Evolutionary conservation across 768 basidiomycete genomes (phyloP).

Genomic region (Tephrocybe sp.): DNA sequence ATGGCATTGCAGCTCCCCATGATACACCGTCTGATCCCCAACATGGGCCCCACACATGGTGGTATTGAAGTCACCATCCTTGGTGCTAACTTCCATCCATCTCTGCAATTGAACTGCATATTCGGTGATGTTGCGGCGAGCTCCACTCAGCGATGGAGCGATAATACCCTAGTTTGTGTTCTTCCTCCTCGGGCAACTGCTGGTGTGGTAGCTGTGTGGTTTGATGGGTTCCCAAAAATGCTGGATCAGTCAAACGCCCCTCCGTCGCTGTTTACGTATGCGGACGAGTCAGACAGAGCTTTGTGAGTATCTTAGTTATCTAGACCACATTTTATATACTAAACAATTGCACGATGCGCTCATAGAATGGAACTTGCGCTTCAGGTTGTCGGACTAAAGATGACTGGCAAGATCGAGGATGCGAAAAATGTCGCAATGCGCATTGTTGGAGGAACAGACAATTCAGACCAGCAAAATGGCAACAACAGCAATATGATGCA

Average conservation of each 20-base stretch:
- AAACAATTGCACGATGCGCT: constrained; percentile 17
- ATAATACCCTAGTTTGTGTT: constrained; percentile 89
- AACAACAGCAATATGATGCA: constrained; percentile 52
- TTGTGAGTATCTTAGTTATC: constrained; percentile 53
- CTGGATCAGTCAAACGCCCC: constrained; percentile 49
- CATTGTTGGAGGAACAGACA: constrained; percentile 79
- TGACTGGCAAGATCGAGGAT: constrained; percentile 94
- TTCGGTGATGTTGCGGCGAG: constrained; percentile 85
- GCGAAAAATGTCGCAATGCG: constrained; percentile 92
- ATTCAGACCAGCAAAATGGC: constrained; percentile 36
- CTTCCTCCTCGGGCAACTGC: constrained; percentile 80
- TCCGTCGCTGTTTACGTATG: constrained; percentile 82
- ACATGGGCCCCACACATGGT: constrained; percentile 83
- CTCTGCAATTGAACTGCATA: constrained; percentile 69
- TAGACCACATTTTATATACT: neutral
- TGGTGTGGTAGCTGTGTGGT: constrained; percentile 89
- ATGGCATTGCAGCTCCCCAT: constrained; percentile 59
- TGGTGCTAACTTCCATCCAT: constrained; percentile 85
- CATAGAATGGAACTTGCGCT: constrained; percentile 97
- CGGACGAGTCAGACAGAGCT: constrained; percentile 86
- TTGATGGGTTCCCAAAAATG: constrained; percentile 70
- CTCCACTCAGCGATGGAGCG: constrained; percentile 88
- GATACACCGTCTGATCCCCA: constrained; percentile 85
- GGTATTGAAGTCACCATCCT: constrained; percentile 94
- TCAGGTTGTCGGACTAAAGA: constrained; percentile 93